Evolutionary conservation across 2,329 filamentous ascomycete species (phyloP).

Genomic region (Fusarium temperatum): DNA sequence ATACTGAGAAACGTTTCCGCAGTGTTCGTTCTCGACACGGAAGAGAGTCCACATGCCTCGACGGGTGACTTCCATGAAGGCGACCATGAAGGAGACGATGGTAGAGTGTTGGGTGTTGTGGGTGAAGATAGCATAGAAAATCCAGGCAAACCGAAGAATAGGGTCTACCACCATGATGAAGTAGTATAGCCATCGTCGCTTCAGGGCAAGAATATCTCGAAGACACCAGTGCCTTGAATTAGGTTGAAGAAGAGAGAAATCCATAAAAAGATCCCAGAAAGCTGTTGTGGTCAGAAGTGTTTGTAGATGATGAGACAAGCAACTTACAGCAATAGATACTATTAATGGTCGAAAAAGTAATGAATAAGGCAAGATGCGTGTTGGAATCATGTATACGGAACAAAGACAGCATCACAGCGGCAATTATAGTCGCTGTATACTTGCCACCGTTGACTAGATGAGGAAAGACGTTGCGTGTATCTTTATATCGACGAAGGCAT

Average conservation of each 20-base stretch:
- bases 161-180: constrained; percentile 83
- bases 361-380: constrained; percentile 74
- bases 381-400: constrained; percentile 77
- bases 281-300: constrained; percentile 52
- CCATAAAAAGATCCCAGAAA: constrained; percentile 95
- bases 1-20: constrained; percentile 88
- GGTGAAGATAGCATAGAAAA: constrained; percentile 89
- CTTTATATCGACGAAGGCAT: constrained; percentile 87
- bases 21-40: constrained; percentile 97
- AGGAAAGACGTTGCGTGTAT: constrained; percentile 88
- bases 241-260: constrained; percentile 89
- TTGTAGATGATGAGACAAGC: neutral
- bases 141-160: constrained; percentile 90
- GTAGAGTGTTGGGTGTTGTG: constrained; percentile 84
- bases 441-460: constrained; percentile 94
- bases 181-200: constrained; percentile 86
- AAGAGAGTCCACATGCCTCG: constrained; percentile 92
- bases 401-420: constrained; percentile 80
- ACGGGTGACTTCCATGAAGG: constrained; percentile 81
- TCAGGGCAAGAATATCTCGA: constrained; percentile 82
- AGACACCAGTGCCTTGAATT: constrained; percentile 73
- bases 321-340: constrained; percentile 79
- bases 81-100: constrained; percentile 80
- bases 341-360: constrained; percentile 83
- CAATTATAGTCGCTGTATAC: constrained; percentile 84